Conservation (phyloP, 345 rosid genomes). For the Rhodamnia argentea region DNA sequence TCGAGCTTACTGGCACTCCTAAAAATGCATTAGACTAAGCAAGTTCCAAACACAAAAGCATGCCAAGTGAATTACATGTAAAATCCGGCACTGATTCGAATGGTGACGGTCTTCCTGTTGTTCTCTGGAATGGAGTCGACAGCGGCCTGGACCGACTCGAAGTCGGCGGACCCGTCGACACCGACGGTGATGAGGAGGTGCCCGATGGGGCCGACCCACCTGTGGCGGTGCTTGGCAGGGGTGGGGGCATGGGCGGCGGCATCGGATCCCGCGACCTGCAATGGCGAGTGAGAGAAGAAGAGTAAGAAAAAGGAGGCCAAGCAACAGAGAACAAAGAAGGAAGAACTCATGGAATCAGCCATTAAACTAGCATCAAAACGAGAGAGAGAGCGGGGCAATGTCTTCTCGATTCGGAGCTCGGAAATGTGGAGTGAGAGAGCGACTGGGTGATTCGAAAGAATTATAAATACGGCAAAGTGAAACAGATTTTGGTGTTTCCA, state of each 20-base stretch:
- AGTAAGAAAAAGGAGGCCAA: conserved; percentile 4
- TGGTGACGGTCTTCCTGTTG: conserved; percentile 47
- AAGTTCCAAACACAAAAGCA: too few species aligned
- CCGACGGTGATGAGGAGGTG: conserved; percentile 62
- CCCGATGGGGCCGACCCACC: conserved; percentile 78
- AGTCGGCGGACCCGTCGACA: conserved; percentile 45
- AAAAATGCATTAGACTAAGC: not conserved
- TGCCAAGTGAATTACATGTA: conserved; percentile 37
- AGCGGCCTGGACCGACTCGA: conserved; percentile 76
- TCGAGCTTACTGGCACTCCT: not conserved
- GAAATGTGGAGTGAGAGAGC: not conserved
- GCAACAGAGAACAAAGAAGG: conserved; percentile 7
- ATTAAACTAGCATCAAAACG: conserved; percentile 4
- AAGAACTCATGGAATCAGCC: conserved; percentile 18
- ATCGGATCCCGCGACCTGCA: conserved; percentile 8
- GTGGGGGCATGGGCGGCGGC: conserved; percentile 10
- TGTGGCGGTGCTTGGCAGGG: conserved; percentile 32
- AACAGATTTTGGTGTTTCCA: not conserved
- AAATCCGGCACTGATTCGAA: conserved; percentile 60
- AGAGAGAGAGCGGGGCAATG: not conserved
- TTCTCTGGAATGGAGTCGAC: conserved; percentile 58
- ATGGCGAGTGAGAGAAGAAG: conserved; percentile 11
- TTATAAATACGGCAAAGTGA: not conserved
- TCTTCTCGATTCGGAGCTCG: not conserved
- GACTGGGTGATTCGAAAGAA: not conserved